Evolutionary conservation across 2,329 filamentous ascomycete genomes (phyloP).

Genomic region (Alternaria sp.): DNA sequence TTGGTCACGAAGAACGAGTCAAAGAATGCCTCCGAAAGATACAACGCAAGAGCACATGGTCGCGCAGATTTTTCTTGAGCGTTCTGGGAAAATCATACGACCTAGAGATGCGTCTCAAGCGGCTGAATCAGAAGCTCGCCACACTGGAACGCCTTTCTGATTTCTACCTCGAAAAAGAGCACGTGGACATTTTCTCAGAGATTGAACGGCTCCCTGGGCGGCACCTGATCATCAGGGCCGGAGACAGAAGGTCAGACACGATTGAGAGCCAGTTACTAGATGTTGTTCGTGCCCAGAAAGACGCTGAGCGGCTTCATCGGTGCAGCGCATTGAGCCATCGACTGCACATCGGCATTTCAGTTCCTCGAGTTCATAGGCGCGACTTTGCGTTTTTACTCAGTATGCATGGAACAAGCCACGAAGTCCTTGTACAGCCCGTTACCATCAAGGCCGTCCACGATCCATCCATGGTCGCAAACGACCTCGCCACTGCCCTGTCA

Average conservation of each 20-base stretch:
- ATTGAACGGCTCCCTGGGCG: slow-evolving; percentile 37
- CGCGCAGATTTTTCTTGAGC: slow-evolving; percentile 31
- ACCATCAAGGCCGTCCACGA: slow-evolving; percentile 26
- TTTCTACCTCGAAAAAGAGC: slow-evolving; percentile 34
- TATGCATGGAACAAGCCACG: slow-evolving; percentile 25
- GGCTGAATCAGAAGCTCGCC: slow-evolving; percentile 30
- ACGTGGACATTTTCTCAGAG: slow-evolving; percentile 33
- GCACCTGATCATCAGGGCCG: slow-evolving; percentile 25
- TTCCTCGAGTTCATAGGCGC: slow-evolving; percentile 34
- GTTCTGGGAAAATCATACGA: slow-evolving; percentile 28
- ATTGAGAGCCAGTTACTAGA: slow-evolving; percentile 30
- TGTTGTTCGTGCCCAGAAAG: slow-evolving; percentile 32
- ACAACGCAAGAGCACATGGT: slow-evolving; percentile 28
- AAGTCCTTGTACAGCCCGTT: slow-evolving; percentile 33
- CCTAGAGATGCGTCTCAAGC: slow-evolving; percentile 27
- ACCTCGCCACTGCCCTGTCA: slow-evolving; percentile 24
- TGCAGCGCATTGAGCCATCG: slow-evolving; percentile 19
- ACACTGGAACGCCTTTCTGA: slow-evolving; percentile 36
- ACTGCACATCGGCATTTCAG: slow-evolving; percentile 37
- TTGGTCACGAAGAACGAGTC: slow-evolving; percentile 23
- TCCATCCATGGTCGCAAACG: slow-evolving; percentile 18
- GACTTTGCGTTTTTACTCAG: slow-evolving; percentile 41
- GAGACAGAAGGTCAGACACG: slow-evolving; percentile 18
- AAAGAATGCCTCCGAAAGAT: slow-evolving; percentile 32
- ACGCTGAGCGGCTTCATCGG: slow-evolving; percentile 37